Conservation (phyloP, 768 basidiomycete genomes). For the Podaxis sp. region DNA sequence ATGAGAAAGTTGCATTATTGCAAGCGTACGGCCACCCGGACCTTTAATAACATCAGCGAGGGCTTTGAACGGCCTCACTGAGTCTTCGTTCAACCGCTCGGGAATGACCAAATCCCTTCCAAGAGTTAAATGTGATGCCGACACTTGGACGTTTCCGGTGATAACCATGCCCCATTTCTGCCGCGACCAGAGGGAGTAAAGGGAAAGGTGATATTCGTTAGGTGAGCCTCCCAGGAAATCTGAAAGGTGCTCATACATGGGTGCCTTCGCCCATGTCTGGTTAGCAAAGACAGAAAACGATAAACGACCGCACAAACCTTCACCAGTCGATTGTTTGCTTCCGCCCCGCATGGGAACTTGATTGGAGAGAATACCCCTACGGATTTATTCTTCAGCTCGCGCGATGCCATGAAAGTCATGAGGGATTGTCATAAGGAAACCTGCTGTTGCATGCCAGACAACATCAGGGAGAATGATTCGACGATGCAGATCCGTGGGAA, state of each 20-base stretch:
- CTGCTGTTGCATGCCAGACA: not conserved
- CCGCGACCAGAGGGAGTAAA: conserved; percentile 76
- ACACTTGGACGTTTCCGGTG: conserved; percentile 83
- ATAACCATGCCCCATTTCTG: conserved; percentile 87
- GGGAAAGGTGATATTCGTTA: conserved; percentile 54
- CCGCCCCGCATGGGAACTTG: conserved; percentile 41
- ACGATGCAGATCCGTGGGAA: not conserved
- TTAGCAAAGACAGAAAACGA: not conserved
- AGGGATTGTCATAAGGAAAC: not conserved
- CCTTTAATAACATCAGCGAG: conserved; percentile 55
- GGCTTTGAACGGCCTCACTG: conserved; percentile 47
- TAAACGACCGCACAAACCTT: conserved; percentile 39
- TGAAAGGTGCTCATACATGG: conserved; percentile 86
- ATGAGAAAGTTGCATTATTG: conserved; percentile 85
- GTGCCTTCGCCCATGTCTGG: conserved; percentile 50
- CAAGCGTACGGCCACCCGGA: conserved; percentile 35
- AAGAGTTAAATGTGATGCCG: conserved; percentile 58
- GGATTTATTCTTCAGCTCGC: not conserved
- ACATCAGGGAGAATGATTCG: not conserved
- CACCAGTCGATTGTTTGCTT: conserved; percentile 47
- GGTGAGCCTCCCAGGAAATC: conserved; percentile 68
- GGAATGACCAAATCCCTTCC: conserved; percentile 75
- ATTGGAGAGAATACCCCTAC: conserved; percentile 7
- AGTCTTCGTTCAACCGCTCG: conserved; percentile 35
- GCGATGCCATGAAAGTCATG: not conserved